Evolutionary conservation across 176 grass and related monocot species (phyloP).

Genomic region (Lolium multiflorum): DNA sequence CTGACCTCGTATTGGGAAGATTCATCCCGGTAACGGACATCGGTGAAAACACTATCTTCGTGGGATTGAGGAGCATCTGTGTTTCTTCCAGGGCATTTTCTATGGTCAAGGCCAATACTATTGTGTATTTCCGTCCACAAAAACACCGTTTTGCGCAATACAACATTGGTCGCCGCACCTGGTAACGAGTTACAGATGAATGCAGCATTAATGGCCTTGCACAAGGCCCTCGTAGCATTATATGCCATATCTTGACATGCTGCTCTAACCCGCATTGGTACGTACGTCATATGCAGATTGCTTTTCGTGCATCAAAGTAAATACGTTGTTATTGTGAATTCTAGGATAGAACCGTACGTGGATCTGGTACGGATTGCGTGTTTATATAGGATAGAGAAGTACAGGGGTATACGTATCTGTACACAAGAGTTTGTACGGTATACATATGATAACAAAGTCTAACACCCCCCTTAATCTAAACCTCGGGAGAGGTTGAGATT

Average conservation of each 20-base stretch:
- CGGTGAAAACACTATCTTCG: slow-evolving; percentile 2
- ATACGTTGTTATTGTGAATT: not conserved
- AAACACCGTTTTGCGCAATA: not conserved
- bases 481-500: too few species aligned
- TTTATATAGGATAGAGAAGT: too few species aligned
- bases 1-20: slow-evolving; percentile 12
- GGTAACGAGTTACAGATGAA: not conserved
- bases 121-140: not conserved
- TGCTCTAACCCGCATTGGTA: slow-evolving; percentile 4
- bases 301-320: not conserved
- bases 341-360: too few species aligned
- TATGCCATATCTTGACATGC: slow-evolving; percentile 20
- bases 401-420: too few species aligned
- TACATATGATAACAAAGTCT: too few species aligned
- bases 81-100: not conserved
- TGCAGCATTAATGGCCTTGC: not conserved
- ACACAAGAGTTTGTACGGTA: too few species aligned
- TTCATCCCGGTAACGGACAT: slow-evolving; percentile 23
- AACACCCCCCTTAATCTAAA: too few species aligned
- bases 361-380: too few species aligned
- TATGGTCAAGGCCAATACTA: not conserved
- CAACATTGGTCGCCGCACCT: not conserved
- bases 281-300: not conserved
- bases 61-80: not conserved
- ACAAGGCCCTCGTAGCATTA: not conserved